Percentiles rank a stretch among this genome's conserved stretches.
These are phyloP conservation scores for Globisporangium spiculum DNA, from an alignment of 352 stramenopile genomes.

Conservation along the genomic window DNA sequence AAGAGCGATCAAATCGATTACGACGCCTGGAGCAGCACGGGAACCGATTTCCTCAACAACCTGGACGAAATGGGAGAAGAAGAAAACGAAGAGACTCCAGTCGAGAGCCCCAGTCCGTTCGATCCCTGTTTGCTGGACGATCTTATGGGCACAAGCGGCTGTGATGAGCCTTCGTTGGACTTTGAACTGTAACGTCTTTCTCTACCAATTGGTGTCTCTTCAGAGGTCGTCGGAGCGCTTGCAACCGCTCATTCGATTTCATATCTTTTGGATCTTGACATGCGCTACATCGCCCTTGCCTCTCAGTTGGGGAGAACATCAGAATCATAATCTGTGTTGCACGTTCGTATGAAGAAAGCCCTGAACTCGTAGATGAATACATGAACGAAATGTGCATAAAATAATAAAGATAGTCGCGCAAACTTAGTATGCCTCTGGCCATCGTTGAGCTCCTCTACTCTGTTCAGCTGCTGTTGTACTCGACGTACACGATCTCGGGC, in stretches of 20 bases:
- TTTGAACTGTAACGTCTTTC: background rate
- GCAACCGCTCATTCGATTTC: background rate
- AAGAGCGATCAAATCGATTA: background rate
- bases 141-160: background rate
- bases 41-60: background rate
- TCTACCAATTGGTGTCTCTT: background rate
- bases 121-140: slow-evolving; percentile 4
- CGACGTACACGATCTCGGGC: slow-evolving; percentile 33
- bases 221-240: background rate
- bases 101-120: background rate
- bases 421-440: background rate
- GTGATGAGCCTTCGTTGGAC: background rate
- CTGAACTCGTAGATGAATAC: background rate
- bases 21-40: background rate
- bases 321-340: background rate
- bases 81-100: background rate
- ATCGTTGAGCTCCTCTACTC: background rate
- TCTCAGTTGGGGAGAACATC: background rate
- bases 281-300: background rate
- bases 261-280: background rate
- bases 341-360: background rate
- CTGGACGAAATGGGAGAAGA: background rate
- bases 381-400: slow-evolving; percentile 6
- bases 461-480: slow-evolving; percentile 23
- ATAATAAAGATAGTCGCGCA: slow-evolving; percentile 3